Base-by-base conservation (phyloP, 192 early-diverging fungal species). In the Backusella tuberculispora region DNA sequence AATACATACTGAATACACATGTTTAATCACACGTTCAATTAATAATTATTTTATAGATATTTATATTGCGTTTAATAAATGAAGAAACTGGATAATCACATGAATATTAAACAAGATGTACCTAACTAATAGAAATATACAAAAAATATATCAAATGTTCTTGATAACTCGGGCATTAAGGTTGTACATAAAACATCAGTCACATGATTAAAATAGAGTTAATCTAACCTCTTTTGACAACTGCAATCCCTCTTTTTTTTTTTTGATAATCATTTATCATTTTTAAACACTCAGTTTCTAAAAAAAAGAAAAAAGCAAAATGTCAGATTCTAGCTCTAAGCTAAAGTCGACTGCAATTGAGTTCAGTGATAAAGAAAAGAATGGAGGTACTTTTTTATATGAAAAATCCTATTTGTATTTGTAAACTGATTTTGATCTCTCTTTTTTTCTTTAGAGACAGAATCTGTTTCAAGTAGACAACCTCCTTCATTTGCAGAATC, bases 401-500 rank as follows among this genome's bases (percentile, higher is more conserved):
- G 0, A 17, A 17, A 40, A 29, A 15, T 26, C 24, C 0, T 1
- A n/a, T 3, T 9, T 37, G 3, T 26, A 24, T 63, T 0, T 65
- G n/a, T 26, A 15, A 15, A 24, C 64, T 53, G 19, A 60, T 26
- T 6, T 3, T 24, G n/a, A 60, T 26, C 26, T 13, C 26, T 46
- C 13, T 8, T 0, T 46, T 46, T 46, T 46, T 46, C 2, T 46
- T 13, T 34, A 1, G 21, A 10, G 21, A 26, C 53, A 60, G 53
- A 24, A 60, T 60, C 53, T 24, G 17, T 37, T 38, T 15, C 56
- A 2, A 37, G 43, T 60, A 44, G 47, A 41, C 74, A 63, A 24
- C 83, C 77, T 42, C 83, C 80, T 48, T 78, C 83, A 3, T 84
- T 84, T 65, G 83, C 83, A 6, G 83, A 84, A 53, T 79, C 77